Conservation (phyloP, 2,329 filamentous ascomycete species). For the Cladosporium sp. region DNA sequence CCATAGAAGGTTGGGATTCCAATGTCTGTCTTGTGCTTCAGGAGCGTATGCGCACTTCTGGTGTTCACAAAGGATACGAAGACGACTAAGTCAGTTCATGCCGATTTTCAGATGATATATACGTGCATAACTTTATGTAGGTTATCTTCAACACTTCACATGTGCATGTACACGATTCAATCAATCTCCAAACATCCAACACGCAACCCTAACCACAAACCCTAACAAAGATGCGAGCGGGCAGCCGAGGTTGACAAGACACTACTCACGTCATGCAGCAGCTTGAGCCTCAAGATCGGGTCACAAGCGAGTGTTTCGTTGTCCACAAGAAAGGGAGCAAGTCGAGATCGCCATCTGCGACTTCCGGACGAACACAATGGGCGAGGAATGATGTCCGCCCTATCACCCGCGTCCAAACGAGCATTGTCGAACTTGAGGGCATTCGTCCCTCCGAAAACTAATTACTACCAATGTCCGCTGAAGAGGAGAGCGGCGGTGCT, state of each 20-base stretch:
- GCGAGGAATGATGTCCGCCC: slow-evolving; percentile 32
- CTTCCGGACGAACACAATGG: neutral
- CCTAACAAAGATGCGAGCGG: neutral
- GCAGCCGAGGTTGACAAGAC: neutral
- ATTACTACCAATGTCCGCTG: slow-evolving; percentile 57
- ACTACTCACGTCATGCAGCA: neutral
- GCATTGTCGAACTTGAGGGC: slow-evolving; percentile 58
- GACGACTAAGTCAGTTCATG: no score
- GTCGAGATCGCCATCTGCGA: neutral
- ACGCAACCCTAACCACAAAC: neutral
- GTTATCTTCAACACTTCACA: no score
- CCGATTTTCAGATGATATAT: no score
- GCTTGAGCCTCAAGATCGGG: neutral
- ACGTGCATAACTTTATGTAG: no score
- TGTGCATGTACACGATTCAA: no score
- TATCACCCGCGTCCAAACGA: slow-evolving; percentile 38
- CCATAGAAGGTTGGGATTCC: no score
- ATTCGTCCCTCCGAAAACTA: slow-evolving; percentile 58
- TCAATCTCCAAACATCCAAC: neutral
- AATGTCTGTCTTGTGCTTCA: no score
- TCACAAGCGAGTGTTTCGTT: neutral
- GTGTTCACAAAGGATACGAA: no score
- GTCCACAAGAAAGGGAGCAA: neutral
- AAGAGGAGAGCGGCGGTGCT: slow-evolving; percentile 80
- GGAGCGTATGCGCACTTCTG: no score